Evolutionary conservation across 1,139 yeast genomes (phyloP), one percentile per base, ranked within the genome.

Genomic region (Candida sp.): DNA sequence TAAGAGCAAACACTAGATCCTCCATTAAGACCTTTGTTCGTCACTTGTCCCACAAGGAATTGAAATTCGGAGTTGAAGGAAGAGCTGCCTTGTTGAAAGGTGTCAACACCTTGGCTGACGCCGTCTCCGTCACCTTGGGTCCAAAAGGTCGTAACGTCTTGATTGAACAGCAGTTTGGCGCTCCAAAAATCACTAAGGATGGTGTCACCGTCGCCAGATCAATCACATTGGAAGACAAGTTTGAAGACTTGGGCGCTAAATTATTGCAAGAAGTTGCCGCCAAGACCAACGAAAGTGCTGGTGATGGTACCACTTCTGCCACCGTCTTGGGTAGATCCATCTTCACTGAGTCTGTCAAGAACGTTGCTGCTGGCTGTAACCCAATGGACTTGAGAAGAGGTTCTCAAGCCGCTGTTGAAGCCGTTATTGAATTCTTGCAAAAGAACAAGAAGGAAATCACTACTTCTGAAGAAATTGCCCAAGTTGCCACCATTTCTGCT

Each of bases 381-480:
- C 99, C 99, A 68, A 96, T 94, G 98, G 99, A 94, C 70, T 84
- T 94, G 71, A 90, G 99, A 84, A 88, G 97, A 74, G 99, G 99
- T 63, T 88, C 98, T 52, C 99, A 94, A 78, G 96, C 97, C 59
- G 99, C 99, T 46, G 99, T 94, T 52, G 97, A 92, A 74, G 96
- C 96, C 43, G 97, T 94, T 51, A 97, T 94, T 60, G 85, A 88
- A 60, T 94, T 83, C 75, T 85, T 94, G 67, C 93, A 90, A 71
- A 76, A 85, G 67, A 88, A 94, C 85, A 93, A 92, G 83, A 93
- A 91, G 77, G 98, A 93, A 73, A 90, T 94, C 75, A 94, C 99
- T 67, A 93, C 98, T 55, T 86, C 96, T 55, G 97, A 88, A 65
- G 99, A 94, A 77, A 94, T 94, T 61, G 98, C 99, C 44, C 99